phyloP scores from a whole-genome alignment of 768 basidiomycete species.

The Dentipellis sp. region DNA sequence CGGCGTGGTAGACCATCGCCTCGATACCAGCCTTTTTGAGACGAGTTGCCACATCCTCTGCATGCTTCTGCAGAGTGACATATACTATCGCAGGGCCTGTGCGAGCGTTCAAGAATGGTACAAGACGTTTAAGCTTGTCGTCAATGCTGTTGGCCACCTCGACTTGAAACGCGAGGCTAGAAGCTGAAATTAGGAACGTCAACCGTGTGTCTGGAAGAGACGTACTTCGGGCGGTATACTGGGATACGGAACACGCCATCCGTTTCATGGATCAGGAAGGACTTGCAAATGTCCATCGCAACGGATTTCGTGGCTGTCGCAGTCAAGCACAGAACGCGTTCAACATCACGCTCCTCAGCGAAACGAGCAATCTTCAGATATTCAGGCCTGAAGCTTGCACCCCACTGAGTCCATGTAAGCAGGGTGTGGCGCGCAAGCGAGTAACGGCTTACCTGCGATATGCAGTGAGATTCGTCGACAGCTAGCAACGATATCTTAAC shows the following conservation, averaged over 20 bases:
- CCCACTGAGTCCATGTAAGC: slow-evolving; percentile 24
- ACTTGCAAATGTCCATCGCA: slow-evolving; percentile 34
- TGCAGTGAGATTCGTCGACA: slow-evolving; percentile 42
- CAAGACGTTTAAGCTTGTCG: slow-evolving; percentile 27
- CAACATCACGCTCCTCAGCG: slow-evolving; percentile 34
- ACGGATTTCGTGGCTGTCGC: slow-evolving; percentile 36
- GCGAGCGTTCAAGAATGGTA: slow-evolving; percentile 26
- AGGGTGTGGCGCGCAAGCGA: background rate
- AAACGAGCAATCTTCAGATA: slow-evolving; percentile 34
- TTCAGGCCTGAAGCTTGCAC: slow-evolving; percentile 33
- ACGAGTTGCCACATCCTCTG: slow-evolving; percentile 26
- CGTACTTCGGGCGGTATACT: slow-evolving; percentile 35
- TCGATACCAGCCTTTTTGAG: slow-evolving; percentile 22
- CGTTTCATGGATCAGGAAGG: slow-evolving; percentile 30
- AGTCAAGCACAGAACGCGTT: slow-evolving; percentile 35
- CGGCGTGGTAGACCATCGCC: slow-evolving; percentile 34
- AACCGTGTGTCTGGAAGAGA: background rate
- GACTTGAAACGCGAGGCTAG: slow-evolving; percentile 28
- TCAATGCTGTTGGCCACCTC: slow-evolving; percentile 23
- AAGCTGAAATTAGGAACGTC: background rate
- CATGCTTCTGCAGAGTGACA: slow-evolving; percentile 33
- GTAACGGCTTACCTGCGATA: slow-evolving; percentile 25
- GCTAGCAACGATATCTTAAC: slow-evolving; percentile 37
- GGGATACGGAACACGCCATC: slow-evolving; percentile 34
- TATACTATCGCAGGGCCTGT: slow-evolving; percentile 37